Percentiles rank a stretch among this genome's conserved stretches.
Evolutionary conservation across 2,329 filamentous ascomycete genomes (phyloP).

Genomic region (Colletotrichum tropicicola): DNA sequence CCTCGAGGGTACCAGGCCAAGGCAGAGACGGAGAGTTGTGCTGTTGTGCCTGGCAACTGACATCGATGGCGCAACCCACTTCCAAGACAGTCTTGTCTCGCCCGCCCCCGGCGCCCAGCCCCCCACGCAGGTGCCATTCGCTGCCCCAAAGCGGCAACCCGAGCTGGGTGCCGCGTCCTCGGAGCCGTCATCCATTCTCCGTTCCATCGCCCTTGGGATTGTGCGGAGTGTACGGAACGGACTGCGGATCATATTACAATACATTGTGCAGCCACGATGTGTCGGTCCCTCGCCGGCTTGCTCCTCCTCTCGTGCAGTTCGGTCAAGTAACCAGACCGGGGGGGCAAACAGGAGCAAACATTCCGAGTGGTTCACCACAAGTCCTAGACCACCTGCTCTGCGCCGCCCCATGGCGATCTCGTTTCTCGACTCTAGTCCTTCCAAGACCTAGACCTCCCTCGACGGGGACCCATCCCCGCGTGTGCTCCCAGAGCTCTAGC

Average conservation of each 20-base stretch:
- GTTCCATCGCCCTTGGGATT: neutral
- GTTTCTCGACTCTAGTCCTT: too few relatives aligned
- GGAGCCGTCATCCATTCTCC: slow-evolving; percentile 26
- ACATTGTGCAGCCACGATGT: neutral
- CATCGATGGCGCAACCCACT: slow-evolving; percentile 23
- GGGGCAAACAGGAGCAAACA: too few relatives aligned
- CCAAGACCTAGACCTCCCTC: too few relatives aligned
- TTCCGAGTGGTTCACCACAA: too few relatives aligned
- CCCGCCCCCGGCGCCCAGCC: neutral
- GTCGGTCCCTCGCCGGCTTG: neutral
- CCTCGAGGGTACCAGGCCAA: neutral
- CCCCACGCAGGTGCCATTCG: slow-evolving; percentile 18
- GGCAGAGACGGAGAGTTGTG: slow-evolving; percentile 1
- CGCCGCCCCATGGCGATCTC: too few relatives aligned
- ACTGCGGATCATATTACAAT: too few relatives aligned
- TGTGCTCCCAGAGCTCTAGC: slow-evolving; percentile 6
- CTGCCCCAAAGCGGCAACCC: slow-evolving; percentile 25
- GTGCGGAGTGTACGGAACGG: too few relatives aligned
- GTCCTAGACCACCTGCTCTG: too few relatives aligned
- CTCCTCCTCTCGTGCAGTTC: neutral
- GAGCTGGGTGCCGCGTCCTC: slow-evolving; percentile 22
- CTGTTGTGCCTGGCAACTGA: slow-evolving; percentile 18
- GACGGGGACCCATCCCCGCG: slow-evolving; percentile 10
- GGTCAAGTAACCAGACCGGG: too few relatives aligned
- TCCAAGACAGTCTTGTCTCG: slow-evolving; percentile 5